Percentiles rank a stretch among this genome's conserved stretches.
Conservation (phyloP, 305 asterid species). For the Solanum hybrid region DNA sequence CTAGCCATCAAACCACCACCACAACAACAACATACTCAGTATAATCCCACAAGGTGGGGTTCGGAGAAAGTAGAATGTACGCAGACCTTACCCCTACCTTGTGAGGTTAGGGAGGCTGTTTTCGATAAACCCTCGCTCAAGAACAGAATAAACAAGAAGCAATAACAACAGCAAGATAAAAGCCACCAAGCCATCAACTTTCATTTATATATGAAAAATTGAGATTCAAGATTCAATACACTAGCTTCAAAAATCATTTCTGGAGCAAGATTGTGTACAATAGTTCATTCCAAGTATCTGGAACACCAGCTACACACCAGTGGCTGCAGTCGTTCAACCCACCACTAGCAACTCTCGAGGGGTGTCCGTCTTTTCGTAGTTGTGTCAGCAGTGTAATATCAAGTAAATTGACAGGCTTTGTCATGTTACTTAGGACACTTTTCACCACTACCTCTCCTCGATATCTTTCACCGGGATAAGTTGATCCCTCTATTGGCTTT, state of each 20-base stretch:
- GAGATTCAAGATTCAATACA: neutral
- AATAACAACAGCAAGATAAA: neutral
- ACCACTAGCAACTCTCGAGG: neutral
- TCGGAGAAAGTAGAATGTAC: neutral
- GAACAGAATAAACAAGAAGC: neutral
- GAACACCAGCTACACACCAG: neutral
- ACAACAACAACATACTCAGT: too few species aligned
- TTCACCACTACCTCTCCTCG: neutral
- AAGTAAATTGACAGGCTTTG: neutral
- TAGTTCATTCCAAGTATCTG: neutral
- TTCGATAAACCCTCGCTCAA: neutral
- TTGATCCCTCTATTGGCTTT: neutral
- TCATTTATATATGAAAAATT: neutral
- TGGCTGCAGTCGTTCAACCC: neutral
- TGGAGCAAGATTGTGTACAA: neutral
- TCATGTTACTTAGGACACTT: neutral
- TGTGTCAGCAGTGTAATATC: neutral
- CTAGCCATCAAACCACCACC: neutral
- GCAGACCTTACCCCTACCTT: neutral
- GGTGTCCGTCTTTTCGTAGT: neutral
- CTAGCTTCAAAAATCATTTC: neutral
- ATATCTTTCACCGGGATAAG: neutral
- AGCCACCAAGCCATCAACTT: neutral
- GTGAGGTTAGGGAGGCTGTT: neutral
- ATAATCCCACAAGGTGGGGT: neutral